A percentile compares a stretch with the other conserved stretches of the same genome.
Evolutionary conservation across 768 basidiomycete species (phyloP).

Genomic region (Kwoniella dejecticola): DNA sequence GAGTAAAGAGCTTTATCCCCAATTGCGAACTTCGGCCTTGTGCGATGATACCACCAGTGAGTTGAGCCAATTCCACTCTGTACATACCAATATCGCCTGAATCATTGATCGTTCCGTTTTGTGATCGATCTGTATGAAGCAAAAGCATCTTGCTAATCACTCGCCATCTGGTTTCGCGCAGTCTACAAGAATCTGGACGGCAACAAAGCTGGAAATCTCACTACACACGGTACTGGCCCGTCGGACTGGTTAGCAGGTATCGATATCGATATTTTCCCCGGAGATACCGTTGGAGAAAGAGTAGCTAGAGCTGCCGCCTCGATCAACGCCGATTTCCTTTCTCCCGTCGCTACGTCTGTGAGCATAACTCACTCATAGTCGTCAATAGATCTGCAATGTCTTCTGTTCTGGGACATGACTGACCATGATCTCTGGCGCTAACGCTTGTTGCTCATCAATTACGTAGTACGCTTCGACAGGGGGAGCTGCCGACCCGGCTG

Average conservation of each 20-base stretch:
- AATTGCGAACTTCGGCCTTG: constrained; percentile 66
- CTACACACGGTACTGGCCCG: constrained; percentile 56
- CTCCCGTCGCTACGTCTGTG: constrained; percentile 61
- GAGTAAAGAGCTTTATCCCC: constrained; percentile 63
- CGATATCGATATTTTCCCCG: constrained; percentile 66
- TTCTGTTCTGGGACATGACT: too few relatives aligned
- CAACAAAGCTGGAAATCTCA: constrained; percentile 36
- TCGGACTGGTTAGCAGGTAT: constrained; percentile 74
- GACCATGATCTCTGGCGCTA: too few relatives aligned
- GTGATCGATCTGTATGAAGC: too few relatives aligned
- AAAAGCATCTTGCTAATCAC: too few relatives aligned
- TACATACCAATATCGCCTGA: constrained; percentile 52
- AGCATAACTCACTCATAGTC: constrained; percentile 1
- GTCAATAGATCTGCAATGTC: too few relatives aligned
- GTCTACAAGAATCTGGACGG: constrained; percentile 38
- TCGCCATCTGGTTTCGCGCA: too few relatives aligned
- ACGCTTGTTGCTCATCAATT: neutral
- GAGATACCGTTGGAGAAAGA: constrained; percentile 63
- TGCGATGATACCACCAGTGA: constrained; percentile 62
- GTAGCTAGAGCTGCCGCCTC: constrained; percentile 70
- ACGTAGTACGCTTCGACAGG: constrained; percentile 51
- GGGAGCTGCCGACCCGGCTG: constrained; percentile 58
- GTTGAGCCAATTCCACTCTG: too few relatives aligned
- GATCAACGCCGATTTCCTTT: constrained; percentile 68
- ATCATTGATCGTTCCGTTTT: constrained; percentile 11